Conservation (phyloP, 768 basidiomycete genomes). For the Tricholoma terreum region DNA sequence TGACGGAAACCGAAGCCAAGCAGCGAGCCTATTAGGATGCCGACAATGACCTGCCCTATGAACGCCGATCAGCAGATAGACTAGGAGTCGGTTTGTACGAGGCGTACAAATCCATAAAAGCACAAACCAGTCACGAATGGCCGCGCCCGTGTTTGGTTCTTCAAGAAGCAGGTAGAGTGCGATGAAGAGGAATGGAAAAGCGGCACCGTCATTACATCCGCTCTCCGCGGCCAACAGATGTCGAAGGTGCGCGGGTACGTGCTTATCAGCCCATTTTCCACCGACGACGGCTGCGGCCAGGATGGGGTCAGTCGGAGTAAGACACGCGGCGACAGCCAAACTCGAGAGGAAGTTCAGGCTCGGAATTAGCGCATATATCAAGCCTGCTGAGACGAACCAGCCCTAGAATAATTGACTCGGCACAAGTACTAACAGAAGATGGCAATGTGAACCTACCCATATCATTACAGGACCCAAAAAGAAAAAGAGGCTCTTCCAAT, state of each 20-base stretch:
- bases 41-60: conserved; percentile 78
- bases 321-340: conserved; percentile 87
- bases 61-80: conserved; percentile 6
- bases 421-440: not conserved
- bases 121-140: conserved; percentile 86
- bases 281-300: conserved; percentile 90
- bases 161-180: conserved; percentile 86
- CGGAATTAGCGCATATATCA: conserved; percentile 92
- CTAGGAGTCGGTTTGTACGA: conserved; percentile 11
- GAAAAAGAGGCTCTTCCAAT: conserved; percentile 88
- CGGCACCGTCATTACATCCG: conserved; percentile 96
- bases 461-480: conserved; percentile 82
- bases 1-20: conserved; percentile 81
- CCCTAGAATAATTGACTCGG: conserved; percentile 47
- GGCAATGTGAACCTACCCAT: conserved; percentile 53
- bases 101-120: conserved; percentile 78
- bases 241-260: conserved; percentile 82
- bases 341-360: conserved; percentile 85
- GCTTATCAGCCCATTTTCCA: conserved; percentile 97
- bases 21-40: conserved; percentile 67
- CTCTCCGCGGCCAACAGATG: conserved; percentile 70
- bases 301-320: conserved; percentile 94
- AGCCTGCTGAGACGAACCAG: conserved; percentile 88
- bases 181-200: conserved; percentile 91
- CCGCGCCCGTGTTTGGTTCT: conserved; percentile 47